phyloP scores from a whole-genome alignment of 2,329 filamentous ascomycete genomes.

The Penicillium sp. region DNA sequence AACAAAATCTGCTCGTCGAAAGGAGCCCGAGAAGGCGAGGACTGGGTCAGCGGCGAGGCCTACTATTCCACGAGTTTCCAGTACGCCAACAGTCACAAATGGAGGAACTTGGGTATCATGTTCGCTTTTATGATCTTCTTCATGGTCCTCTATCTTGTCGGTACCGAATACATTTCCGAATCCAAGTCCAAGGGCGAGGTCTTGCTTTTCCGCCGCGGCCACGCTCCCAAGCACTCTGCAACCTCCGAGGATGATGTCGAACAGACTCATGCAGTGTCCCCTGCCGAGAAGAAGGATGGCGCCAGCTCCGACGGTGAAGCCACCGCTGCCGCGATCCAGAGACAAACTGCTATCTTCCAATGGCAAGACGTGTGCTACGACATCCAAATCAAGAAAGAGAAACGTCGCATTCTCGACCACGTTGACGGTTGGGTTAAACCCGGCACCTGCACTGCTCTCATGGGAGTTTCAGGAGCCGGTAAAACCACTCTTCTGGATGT shows the following conservation, averaged over 20 bases:
- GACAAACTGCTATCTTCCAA: conserved; percentile 76
- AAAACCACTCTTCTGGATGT: conserved; percentile 90
- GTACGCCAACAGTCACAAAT: conserved; percentile 61
- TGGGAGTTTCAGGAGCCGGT: conserved; percentile 88
- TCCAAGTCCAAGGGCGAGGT: conserved; percentile 76
- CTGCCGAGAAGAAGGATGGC: conserved; percentile 37
- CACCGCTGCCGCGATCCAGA: conserved; percentile 51
- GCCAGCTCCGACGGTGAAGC: conserved; percentile 22
- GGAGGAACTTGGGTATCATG: conserved; percentile 69
- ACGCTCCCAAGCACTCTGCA: conserved; percentile 48
- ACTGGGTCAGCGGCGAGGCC: conserved; percentile 56
- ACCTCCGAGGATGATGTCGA: conserved; percentile 31
- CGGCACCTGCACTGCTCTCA: conserved; percentile 82
- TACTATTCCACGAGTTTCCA: conserved; percentile 57
- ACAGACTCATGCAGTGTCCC: conserved; percentile 20
- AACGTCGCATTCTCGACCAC: conserved; percentile 74
- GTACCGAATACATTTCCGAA: conserved; percentile 61
- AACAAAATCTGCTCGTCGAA: conserved; percentile 59
- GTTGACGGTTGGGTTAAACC: conserved; percentile 94
- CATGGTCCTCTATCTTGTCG: conserved; percentile 60
- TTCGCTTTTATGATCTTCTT: conserved; percentile 65
- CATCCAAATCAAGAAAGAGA: conserved; percentile 74
- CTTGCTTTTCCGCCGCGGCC: conserved; percentile 70
- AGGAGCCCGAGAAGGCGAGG: conserved; percentile 57
- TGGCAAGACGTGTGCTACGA: conserved; percentile 84